Percentiles rank a stretch among this genome's conserved stretches.
phyloP scores from a whole-genome alignment of 2,329 filamentous ascomycete species.

The Aspergillus piperis region DNA sequence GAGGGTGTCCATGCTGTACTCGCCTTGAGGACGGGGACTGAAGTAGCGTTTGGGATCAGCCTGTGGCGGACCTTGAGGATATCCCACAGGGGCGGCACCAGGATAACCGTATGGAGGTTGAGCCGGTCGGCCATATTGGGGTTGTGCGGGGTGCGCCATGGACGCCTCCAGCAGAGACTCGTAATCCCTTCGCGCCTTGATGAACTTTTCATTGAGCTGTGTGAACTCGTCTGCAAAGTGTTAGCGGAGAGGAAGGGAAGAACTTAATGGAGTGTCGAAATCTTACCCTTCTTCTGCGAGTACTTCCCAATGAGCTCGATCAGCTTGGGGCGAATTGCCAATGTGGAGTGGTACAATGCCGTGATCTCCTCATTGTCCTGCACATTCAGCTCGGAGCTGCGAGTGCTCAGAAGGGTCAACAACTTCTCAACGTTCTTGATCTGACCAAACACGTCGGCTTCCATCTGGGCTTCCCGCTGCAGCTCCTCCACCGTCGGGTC shows the following conservation, averaged over 20 bases:
- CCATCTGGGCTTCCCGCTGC: constrained; percentile 94
- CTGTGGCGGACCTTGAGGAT: constrained; percentile 42
- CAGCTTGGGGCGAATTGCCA: constrained; percentile 92
- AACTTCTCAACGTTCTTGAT: constrained; percentile 79
- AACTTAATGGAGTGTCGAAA: not conserved
- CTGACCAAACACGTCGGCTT: constrained; percentile 74
- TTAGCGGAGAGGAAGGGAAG: constrained; percentile 16
- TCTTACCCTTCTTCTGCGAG: constrained; percentile 94
- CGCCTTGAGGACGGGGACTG: constrained; percentile 54
- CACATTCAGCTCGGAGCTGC: constrained; percentile 73
- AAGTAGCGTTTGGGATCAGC: constrained; percentile 71
- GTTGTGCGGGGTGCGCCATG: constrained; percentile 89
- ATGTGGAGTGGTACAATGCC: constrained; percentile 82
- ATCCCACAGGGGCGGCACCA: constrained; percentile 33
- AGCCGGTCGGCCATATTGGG: constrained; percentile 67
- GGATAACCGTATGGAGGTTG: constrained; percentile 41
- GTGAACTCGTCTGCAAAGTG: constrained; percentile 81
- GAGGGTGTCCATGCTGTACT: constrained; percentile 12
- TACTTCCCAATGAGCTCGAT: constrained; percentile 99
- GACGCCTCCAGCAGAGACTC: constrained; percentile 93
- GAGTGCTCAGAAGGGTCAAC: constrained; percentile 86
- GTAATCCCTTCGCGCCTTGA: constrained; percentile 96
- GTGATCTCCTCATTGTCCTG: constrained; percentile 98
- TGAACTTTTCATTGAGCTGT: constrained; percentile 98
- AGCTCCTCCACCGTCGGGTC: constrained; percentile 94